Evolutionary conservation across 441 rosid species (phyloP), one percentile per base, ranked within the genome.

Genomic region (Viola pubescens): DNA sequence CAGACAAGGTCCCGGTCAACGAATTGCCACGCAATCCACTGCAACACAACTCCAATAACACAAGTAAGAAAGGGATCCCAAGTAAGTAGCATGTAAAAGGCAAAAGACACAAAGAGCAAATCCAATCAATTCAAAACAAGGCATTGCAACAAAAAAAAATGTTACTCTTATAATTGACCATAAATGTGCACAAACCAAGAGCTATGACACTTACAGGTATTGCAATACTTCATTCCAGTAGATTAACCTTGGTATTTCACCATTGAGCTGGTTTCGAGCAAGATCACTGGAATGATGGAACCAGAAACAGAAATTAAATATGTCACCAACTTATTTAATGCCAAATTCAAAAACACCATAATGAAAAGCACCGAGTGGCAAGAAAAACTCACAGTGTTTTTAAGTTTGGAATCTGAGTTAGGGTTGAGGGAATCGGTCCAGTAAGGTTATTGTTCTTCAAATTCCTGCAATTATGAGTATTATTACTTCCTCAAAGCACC

Each of bases 171-270:
- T 12, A 4, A 40, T 12, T 4, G 10, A 0, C 16, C 6, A 54
- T 38, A 4, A 4, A 0, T 0, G 34, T 43, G 46, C 46, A 46
- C 4, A 2, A 4, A 12, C 26, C 40, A 37, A n/a, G 0, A 7
- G 10, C 3, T 9, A 2, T 7, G 14, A 5, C 6, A 73, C 94
- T 82, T 60, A 94, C 99, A 94, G 92, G 59, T 84, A 92, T 71
- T 92, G 98, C 57, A 92, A 61, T 3, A 89, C 97, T 74, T 92
- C 98, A 69, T 85, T 92, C 98, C 98, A 92, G 50, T 89, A 92
- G 11, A 92, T 81, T 41, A 92, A 62, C 64, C 96, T 76, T 0
- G 98, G 96, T 7, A 92, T 92, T 70, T 87, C 96, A 5, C 98
- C 98, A 0, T 66, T 77, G 8, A 92, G 86, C 73, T 76, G 88